phyloP scores from a whole-genome alignment of 2,329 filamentous ascomycete species.

The Arthrobotrys sphaeroides region DNA sequence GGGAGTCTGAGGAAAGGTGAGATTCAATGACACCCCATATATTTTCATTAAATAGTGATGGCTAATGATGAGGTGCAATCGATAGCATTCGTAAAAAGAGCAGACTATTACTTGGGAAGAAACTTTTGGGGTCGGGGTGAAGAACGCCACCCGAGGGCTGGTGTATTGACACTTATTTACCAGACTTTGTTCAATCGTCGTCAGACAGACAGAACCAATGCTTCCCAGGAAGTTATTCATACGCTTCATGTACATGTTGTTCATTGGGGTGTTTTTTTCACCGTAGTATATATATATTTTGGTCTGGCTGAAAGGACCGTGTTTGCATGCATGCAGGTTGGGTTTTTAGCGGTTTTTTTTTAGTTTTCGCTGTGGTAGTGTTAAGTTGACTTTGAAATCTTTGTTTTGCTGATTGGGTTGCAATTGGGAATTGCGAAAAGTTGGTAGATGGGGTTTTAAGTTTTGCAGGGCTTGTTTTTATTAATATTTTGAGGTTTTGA shows the following conservation, averaged over 20 bases:
- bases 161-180: too few relatives aligned
- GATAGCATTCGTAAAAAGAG: slow-evolving; percentile 59
- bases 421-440: slow-evolving; percentile 14
- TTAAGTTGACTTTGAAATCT: too few relatives aligned
- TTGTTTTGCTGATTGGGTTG: too few relatives aligned
- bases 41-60: slow-evolving; percentile 19
- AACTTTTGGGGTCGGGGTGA: slow-evolving; percentile 55
- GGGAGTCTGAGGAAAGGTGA: slow-evolving; percentile 58
- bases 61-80: too few relatives aligned
- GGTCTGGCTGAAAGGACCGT: too few relatives aligned
- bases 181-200: background rate
- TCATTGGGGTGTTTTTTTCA: slow-evolving; percentile 10
- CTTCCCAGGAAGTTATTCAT: background rate
- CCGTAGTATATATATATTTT: slow-evolving; percentile 22
- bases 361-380: background rate
- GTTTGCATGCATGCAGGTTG: too few relatives aligned
- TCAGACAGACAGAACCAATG: too few relatives aligned
- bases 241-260: slow-evolving; percentile 26
- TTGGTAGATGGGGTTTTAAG: too few relatives aligned
- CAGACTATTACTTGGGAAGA: slow-evolving; percentile 59
- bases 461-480: too few relatives aligned
- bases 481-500: too few relatives aligned
- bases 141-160: background rate
- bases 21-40: background rate
- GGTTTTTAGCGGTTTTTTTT: slow-evolving; percentile 1